A percentile compares a stretch with the other conserved stretches of the same genome.
Evolutionary conservation across 306 rosid genomes (phyloP).

Genomic region (Acacia acuminata): DNA sequence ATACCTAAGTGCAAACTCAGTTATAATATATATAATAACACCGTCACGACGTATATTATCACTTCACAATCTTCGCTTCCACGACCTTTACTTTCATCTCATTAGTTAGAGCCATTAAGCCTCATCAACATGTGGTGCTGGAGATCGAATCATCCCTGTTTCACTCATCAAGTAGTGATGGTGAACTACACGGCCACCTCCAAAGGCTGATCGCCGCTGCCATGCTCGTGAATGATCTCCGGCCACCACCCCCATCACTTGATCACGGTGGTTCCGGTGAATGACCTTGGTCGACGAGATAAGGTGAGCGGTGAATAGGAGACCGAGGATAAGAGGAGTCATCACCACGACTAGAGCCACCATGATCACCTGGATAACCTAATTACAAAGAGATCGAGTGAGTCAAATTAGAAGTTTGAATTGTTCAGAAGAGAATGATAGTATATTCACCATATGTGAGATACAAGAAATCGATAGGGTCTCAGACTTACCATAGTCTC

Average conservation of each 20-base stretch:
- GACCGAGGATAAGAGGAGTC: not conserved
- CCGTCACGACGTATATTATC: not conserved
- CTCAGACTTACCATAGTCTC: not conserved
- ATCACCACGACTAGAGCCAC: not conserved
- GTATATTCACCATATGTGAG: not conserved
- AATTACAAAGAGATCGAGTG: not conserved
- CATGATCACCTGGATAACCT: not conserved
- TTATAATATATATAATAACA: no score
- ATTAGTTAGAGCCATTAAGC: not conserved
- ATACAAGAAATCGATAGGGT: not conserved
- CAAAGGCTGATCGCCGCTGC: not conserved
- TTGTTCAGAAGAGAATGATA: not conserved
- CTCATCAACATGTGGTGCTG: not conserved
- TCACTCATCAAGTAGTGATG: not conserved
- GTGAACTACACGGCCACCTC: not conserved
- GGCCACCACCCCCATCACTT: not conserved
- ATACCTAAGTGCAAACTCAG: no score
- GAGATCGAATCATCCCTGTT: not conserved
- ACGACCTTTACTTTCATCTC: not conserved
- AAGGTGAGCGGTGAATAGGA: not conserved
- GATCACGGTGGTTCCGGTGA: not conserved
- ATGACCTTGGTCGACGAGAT: not conserved
- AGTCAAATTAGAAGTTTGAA: not conserved
- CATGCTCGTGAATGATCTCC: not conserved
- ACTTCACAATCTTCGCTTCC: not conserved